These are phyloP conservation scores for Termitomyces eurrhizus DNA, from an alignment of 768 basidiomycete species.

Conservation along the genomic window DNA sequence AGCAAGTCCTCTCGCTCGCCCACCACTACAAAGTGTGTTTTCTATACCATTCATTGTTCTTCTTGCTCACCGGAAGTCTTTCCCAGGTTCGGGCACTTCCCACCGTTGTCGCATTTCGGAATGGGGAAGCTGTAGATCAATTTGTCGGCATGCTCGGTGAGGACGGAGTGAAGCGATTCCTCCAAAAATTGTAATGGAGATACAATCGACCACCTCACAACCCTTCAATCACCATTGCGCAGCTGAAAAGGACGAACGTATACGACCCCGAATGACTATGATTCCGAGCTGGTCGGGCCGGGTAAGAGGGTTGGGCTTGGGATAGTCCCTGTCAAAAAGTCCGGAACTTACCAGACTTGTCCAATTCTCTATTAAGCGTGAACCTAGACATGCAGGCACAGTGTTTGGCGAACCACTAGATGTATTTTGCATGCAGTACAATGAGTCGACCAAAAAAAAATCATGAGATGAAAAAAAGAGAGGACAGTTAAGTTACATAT, in stretches of 20 bases:
- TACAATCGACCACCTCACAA: not conserved
- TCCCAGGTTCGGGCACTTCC: slow-evolving; percentile 69
- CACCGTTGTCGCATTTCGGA: slow-evolving; percentile 73
- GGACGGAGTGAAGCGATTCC: slow-evolving; percentile 37
- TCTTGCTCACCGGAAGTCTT: not conserved
- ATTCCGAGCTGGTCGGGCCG: not conserved
- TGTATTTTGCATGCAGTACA: slow-evolving; percentile 3
- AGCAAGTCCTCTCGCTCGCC: slow-evolving; percentile 49
- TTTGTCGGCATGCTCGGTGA: slow-evolving; percentile 62
- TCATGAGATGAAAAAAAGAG: not conserved
- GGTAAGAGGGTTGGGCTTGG: not conserved
- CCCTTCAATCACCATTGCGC: not conserved
- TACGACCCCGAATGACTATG: not conserved
- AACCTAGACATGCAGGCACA: not conserved
- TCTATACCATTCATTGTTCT: not conserved
- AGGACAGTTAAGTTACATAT: slow-evolving; percentile 16
- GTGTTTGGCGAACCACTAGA: not conserved
- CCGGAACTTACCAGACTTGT: not conserved
- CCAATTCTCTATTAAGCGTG: not conserved
- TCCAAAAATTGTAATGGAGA: slow-evolving; percentile 34
- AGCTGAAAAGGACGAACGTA: not conserved
- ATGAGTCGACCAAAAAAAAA: not conserved
- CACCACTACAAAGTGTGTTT: slow-evolving; percentile 43
- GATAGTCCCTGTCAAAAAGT: not conserved
- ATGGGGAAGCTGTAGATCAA: slow-evolving; percentile 52